These are phyloP conservation scores for Neurospora sp. DNA, from an alignment of 495 filamentous ascomycete species.

Conservation along the genomic window DNA sequence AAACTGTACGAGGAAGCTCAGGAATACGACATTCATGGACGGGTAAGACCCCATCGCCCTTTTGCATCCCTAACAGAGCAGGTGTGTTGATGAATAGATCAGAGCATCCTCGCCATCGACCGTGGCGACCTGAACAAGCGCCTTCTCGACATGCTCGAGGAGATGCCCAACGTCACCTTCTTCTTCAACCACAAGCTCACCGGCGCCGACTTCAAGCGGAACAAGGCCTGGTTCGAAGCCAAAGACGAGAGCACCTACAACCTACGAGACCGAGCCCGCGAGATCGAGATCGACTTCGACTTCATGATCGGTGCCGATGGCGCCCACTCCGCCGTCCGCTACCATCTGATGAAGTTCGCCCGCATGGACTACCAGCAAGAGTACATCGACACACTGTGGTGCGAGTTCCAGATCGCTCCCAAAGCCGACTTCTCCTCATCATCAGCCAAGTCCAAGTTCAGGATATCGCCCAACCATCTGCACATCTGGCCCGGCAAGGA, in stretches of 20 bases:
- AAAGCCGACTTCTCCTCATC: constrained; percentile 7
- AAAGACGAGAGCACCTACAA: constrained; percentile 17
- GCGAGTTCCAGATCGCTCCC: constrained; percentile 75
- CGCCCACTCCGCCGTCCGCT: constrained; percentile 80
- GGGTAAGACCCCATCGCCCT: constrained; percentile 40
- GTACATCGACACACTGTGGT: constrained; percentile 96
- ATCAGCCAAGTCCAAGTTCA: constrained; percentile 46
- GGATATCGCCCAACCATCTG: constrained; percentile 79
- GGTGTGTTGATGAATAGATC: background rate
- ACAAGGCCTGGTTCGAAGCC: constrained; percentile 80
- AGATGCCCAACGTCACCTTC: constrained; percentile 75
- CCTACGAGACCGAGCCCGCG: constrained; percentile 17
- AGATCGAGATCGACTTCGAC: constrained; percentile 77
- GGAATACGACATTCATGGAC: constrained; percentile 80
- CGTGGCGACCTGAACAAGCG: constrained; percentile 73
- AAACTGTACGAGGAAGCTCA: constrained; percentile 68
- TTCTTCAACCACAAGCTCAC: constrained; percentile 88
- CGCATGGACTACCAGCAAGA: constrained; percentile 86
- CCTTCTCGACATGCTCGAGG: constrained; percentile 75
- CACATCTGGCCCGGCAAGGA: constrained; percentile 94
- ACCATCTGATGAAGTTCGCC: constrained; percentile 87
- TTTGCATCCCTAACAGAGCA: background rate
- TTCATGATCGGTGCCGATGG: constrained; percentile 93
- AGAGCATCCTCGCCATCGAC: constrained; percentile 51
- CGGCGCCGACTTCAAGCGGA: constrained; percentile 68